Percentiles rank a stretch among this genome's conserved stretches.
phyloP scores from a whole-genome alignment of 2,329 filamentous ascomycete genomes.

The Pseudocercospora pini-densiflorae region DNA sequence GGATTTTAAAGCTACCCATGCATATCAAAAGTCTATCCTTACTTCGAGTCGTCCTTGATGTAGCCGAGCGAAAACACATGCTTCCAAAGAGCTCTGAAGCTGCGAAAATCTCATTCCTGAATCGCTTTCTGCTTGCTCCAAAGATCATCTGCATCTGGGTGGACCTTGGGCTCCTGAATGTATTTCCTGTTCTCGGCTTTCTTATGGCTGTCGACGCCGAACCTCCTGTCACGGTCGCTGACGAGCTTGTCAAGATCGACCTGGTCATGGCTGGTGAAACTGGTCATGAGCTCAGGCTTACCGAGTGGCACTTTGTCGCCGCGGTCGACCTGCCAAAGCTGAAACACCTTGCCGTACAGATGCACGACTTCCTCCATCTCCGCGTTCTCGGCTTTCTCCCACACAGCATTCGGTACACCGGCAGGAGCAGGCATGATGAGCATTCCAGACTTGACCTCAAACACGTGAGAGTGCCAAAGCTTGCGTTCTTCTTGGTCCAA shows the following conservation, averaged over 20 bases:
- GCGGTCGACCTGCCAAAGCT: constrained; percentile 83
- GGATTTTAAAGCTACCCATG: too few relatives aligned
- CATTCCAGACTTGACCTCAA: constrained; percentile 79
- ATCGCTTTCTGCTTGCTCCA: constrained; percentile 43
- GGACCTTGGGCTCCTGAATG: constrained; percentile 56
- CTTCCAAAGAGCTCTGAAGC: too few relatives aligned
- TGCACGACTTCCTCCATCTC: constrained; percentile 79
- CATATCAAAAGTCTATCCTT: too few relatives aligned
- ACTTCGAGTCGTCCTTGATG: too few relatives aligned
- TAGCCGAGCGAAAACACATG: too few relatives aligned
- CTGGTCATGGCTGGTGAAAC: constrained; percentile 58
- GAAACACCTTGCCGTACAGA: constrained; percentile 82
- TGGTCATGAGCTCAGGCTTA: constrained; percentile 66
- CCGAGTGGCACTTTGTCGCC: constrained; percentile 69
- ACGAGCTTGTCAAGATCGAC: constrained; percentile 53
- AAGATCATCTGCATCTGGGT: constrained; percentile 54
- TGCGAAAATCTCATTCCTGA: neutral
- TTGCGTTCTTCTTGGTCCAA: constrained; percentile 70
- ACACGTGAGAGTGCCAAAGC: constrained; percentile 79
- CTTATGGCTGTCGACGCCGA: constrained; percentile 55
- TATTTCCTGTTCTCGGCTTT: constrained; percentile 60
- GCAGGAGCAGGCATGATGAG: constrained; percentile 72
- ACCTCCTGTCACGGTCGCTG: constrained; percentile 58
- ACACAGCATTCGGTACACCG: constrained; percentile 61
- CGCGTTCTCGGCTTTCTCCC: constrained; percentile 76